Base-by-base conservation (phyloP, 805 yeast species). In the Yarrowia sp. region DNA sequence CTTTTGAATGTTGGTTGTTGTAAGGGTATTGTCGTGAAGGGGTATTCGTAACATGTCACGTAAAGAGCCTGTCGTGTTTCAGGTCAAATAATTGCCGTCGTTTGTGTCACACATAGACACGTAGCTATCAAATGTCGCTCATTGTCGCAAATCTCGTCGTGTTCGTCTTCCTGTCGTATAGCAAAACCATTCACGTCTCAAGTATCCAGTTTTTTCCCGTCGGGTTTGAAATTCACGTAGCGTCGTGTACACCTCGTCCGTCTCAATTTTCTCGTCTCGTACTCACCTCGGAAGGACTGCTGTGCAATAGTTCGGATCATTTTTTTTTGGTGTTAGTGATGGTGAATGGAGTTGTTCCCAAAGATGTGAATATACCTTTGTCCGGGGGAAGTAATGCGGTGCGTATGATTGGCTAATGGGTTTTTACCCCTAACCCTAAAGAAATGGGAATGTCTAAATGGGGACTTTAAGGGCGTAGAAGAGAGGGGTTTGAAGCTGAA, bases 271-370 rank as follows among this genome's bases (percentile, higher is more conserved):
- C 39, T 8, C 17, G 14, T 57, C 31, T 15, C 39, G 18, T 44
- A 58, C 64, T 58, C 42, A 58, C 64, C 64, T 58, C 64, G 64
- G 35, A 58, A 14, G 51, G 64, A 43, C 51, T 58, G 64, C 64
- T 58, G 64, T 43, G 64, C 64, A 43, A 58, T 43, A 32, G 64
- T 58, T 58, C 64, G 64, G 51, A 58, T 58, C 64, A 58, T 58
- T 43, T 55, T 51, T 50, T 35, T 55, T 39, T 39, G 43, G 35
- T 22, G 60, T 55, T 55, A 55, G 61, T 41, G 61, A 28, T 55
- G 61, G 42, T 39, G 33, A 55, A 17, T 41, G 41, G 61, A 41
- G 38, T 9, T 51, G 60, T 55, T 39, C 61, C 61, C 43, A 32
- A 55, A 39, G 15, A 31, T 55, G 47, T 38, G 61, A 39, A 38